phyloP scores from a whole-genome alignment of 805 yeast species.

The Yamadazyma tumulicola region DNA sequence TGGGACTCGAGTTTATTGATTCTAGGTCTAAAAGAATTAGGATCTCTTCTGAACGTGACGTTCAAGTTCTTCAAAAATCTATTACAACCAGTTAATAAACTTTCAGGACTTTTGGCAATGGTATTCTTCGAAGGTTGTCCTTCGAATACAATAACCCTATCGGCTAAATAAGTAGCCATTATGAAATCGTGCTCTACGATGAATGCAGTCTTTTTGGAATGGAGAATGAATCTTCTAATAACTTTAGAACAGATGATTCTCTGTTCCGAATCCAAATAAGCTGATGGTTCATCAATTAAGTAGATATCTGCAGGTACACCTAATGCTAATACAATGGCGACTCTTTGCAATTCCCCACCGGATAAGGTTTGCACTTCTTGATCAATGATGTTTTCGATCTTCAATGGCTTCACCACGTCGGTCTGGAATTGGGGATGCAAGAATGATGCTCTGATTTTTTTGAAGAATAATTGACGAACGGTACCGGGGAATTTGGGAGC shows the following conservation, averaged over 20 bases:
- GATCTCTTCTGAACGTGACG: conserved; percentile 99
- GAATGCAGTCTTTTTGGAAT: conserved; percentile 97
- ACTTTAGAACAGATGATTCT: conserved; percentile 99
- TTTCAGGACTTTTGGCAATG: conserved; percentile 83
- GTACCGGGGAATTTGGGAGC: conserved; percentile 99
- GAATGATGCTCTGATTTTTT: conserved; percentile 92
- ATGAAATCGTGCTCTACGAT: conserved; percentile 99
- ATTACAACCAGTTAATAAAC: conserved; percentile 95
- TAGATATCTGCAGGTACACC: conserved; percentile 96
- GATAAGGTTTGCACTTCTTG: conserved; percentile 97
- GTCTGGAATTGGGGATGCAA: conserved; percentile 97
- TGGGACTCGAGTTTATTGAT: conserved; percentile 96
- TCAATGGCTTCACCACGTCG: conserved; percentile 94
- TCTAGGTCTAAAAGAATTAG: conserved; percentile 97
- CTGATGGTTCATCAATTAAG: conserved; percentile 98
- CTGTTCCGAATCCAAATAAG: conserved; percentile 98
- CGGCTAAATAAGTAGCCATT: conserved; percentile 99
- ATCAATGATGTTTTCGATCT: conserved; percentile 90
- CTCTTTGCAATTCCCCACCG: conserved; percentile 99
- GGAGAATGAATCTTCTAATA: conserved; percentile 92
- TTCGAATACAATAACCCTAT: conserved; percentile 96
- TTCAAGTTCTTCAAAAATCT: conserved; percentile 93
- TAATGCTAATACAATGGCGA: conserved; percentile 90
- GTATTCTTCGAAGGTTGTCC: conserved; percentile 90
- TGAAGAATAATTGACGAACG: conserved; percentile 94